These are phyloP conservation scores for Nematocida sp. DNA, from an alignment of 371 early-diverging fungal genomes.

Conservation along the genomic window DNA sequence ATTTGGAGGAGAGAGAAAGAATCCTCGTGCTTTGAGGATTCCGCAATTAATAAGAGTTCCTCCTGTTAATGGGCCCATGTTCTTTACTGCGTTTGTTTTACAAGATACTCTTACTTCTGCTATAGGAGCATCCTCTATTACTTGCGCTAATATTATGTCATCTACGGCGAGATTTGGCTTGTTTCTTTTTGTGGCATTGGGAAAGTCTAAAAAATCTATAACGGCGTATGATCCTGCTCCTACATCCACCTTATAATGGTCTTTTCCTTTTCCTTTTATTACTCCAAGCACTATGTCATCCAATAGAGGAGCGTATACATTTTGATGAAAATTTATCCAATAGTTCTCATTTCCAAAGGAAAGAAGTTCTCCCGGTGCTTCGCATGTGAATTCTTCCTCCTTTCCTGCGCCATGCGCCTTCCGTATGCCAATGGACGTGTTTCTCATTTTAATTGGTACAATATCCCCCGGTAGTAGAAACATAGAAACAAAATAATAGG, in stretches of 20 bases:
- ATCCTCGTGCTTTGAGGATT: constrained; percentile 50
- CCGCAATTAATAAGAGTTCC: constrained; percentile 53
- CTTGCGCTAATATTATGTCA: constrained; percentile 59
- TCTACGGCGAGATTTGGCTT: constrained; percentile 56
- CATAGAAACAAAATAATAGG: constrained; percentile 28
- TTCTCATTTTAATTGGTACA: neutral
- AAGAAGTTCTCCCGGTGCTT: constrained; percentile 15
- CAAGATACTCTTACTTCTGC: constrained; percentile 58
- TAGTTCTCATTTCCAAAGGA: constrained; percentile 16
- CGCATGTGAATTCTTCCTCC: neutral
- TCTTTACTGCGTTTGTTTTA: constrained; percentile 45
- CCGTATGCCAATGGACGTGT: constrained; percentile 32
- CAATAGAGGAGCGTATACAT: constrained; percentile 52
- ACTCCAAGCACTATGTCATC: constrained; percentile 63
- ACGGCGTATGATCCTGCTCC: constrained; percentile 28
- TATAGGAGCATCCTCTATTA: constrained; percentile 42
- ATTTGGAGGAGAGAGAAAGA: constrained; percentile 46
- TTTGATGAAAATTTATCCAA: constrained; percentile 45
- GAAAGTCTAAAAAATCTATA: constrained; percentile 62
- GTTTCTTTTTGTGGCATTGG: constrained; percentile 66
- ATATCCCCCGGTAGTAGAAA: constrained; percentile 17
- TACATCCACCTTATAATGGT: constrained; percentile 59
- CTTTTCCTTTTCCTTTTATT: constrained; percentile 55
- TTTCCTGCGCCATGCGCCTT: neutral
- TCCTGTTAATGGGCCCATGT: constrained; percentile 59